Evolutionary conservation across 441 rosid species (phyloP), one percentile per base, ranked within the genome.

Genomic region (Metrosideros polymorpha): DNA sequence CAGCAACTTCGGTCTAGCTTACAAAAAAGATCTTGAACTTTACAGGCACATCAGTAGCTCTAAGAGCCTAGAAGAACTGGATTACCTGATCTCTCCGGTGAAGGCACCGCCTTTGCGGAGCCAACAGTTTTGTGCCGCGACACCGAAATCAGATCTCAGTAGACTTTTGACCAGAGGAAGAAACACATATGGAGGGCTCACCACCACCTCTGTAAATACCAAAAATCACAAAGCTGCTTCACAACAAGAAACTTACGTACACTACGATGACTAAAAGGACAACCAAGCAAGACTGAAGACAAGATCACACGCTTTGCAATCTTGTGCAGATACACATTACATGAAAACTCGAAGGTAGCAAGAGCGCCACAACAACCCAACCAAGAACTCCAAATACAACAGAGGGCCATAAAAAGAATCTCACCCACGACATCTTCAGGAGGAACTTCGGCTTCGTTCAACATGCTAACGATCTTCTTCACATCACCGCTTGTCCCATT

Each of bases 61-160:
- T 0, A 66, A 66, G 77, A 66, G 77, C 77, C 27, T 22, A 12
- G 25, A 39, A 71, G 17, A 91, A 83, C 79, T 6, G n/a, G n/a
- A 71, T 71, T 86, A 94, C 97, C 97, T 93, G 87, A 94, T 92
- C 87, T 94, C 97, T 42, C 96, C 97, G 6, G 97, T 93, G 92
- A 84, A 94, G 85, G 97, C 96, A 87, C 95, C 97, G 30, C 97
- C 97, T 79, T 94, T 94, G 85, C 92, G 91, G 83, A 93, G 93
- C 97, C 97, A 94, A 87, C 96, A 93, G 90, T 93, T 94, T 84
- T 93, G 97, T 4, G 97, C 97, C 4, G 95, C 94, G 25, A 94
- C 94, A 66, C 89, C 91, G n/a, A 94, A 93, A 82, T 92, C 94
- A 61, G 96, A 85, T 88, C 90, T 90, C 91, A 94, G 89, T 24